Percentiles rank a stretch among this genome's conserved stretches.
These are phyloP conservation scores for Emergomyces orientalis DNA, from an alignment of 2,329 filamentous ascomycete genomes.

Conservation along the genomic window DNA sequence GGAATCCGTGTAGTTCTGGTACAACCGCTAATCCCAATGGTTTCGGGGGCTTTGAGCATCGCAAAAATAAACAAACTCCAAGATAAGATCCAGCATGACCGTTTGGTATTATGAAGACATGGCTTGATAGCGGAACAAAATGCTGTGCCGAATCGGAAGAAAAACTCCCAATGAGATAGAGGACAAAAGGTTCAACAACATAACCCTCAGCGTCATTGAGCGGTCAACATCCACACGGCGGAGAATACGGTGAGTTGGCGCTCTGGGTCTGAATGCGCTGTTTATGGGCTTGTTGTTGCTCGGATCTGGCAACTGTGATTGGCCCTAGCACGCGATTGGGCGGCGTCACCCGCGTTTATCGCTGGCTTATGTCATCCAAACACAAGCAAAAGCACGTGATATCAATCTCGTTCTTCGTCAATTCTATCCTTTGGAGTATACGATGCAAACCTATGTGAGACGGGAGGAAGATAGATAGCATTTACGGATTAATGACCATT, in stretches of 20 bases:
- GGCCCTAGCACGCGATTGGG: background rate
- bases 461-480: no score
- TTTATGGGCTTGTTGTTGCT: background rate
- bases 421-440: background rate
- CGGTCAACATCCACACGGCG: background rate
- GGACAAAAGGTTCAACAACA: background rate
- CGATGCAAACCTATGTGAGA: background rate
- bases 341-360: background rate
- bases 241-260: conserved; percentile 2
- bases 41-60: background rate
- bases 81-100: background rate
- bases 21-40: background rate
- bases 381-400: background rate
- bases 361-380: background rate
- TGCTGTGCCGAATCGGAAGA: background rate
- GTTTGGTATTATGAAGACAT: background rate
- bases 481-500: background rate
- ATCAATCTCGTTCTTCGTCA: background rate
- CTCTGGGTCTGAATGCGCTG: background rate
- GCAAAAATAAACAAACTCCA: conserved; percentile 5
- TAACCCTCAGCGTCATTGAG: background rate
- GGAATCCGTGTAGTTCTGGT: background rate
- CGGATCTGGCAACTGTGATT: background rate
- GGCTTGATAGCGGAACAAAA: background rate
- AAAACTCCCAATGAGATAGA: background rate